Conservation (phyloP, 108 stramenopile genomes). For the Cyclostephanos invisitatus region DNA sequence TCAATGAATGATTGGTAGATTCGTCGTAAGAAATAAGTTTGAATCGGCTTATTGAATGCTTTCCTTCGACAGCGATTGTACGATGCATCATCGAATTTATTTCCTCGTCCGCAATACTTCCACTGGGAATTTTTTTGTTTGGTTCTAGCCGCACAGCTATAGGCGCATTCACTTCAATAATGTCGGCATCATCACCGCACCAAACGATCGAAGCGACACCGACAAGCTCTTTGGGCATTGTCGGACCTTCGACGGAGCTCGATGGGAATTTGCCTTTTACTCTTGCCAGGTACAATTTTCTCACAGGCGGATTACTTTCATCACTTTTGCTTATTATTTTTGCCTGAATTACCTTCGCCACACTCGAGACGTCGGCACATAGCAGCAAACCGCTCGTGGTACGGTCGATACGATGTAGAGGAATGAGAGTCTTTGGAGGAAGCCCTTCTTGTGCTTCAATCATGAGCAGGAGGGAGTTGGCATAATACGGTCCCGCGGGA, state of each 20-base stretch:
- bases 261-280: slow-evolving; percentile 62
- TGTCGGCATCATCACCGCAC: slow-evolving; percentile 32
- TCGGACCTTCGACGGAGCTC: slow-evolving; percentile 15
- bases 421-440: slow-evolving; percentile 59
- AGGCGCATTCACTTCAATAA: slow-evolving; percentile 66
- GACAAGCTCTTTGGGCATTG: slow-evolving; percentile 5
- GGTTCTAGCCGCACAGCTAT: slow-evolving; percentile 53
- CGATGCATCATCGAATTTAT: slow-evolving; percentile 61
- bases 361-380: slow-evolving; percentile 55
- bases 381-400: slow-evolving; percentile 77
- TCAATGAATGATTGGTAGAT: slow-evolving; percentile 53
- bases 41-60: slow-evolving; percentile 72
- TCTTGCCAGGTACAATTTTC: slow-evolving; percentile 78
- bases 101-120: neutral
- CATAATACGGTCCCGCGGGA: slow-evolving; percentile 81
- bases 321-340: slow-evolving; percentile 21
- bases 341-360: slow-evolving; percentile 65
- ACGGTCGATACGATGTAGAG: slow-evolving; percentile 84
- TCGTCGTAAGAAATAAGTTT: slow-evolving; percentile 56
- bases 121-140: neutral
- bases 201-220: slow-evolving; percentile 16
- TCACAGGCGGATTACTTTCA: slow-evolving; percentile 29
- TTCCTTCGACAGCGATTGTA: slow-evolving; percentile 57
- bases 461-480: slow-evolving; percentile 76
- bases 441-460: slow-evolving; percentile 77